These are phyloP conservation scores for Chamaecrista fasciculata DNA, from an alignment of 306 rosid species.

Conservation along the genomic window DNA sequence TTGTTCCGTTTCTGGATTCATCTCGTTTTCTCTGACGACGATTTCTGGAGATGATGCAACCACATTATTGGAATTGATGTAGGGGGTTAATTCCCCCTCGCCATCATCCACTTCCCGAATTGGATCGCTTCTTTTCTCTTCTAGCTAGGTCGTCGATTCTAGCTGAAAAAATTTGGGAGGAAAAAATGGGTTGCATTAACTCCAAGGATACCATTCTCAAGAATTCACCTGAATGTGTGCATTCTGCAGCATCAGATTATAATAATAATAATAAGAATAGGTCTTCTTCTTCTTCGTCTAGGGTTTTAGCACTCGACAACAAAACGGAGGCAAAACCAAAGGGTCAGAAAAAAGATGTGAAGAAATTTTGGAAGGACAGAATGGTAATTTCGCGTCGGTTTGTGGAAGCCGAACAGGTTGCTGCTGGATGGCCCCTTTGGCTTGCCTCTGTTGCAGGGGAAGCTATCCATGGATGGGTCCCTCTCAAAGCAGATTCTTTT, in stretches of 20 bases:
- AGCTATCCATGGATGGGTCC: slow-evolving; percentile 86
- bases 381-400: slow-evolving; percentile 50
- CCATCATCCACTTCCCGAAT: slow-evolving; percentile 40
- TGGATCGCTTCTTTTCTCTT: slow-evolving; percentile 19
- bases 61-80: slow-evolving; percentile 32
- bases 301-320: no score
- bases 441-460: slow-evolving; percentile 74
- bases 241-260: slow-evolving; percentile 19
- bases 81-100: slow-evolving; percentile 27
- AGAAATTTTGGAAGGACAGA: slow-evolving; percentile 29
- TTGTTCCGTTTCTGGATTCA: slow-evolving; percentile 18
- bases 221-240: neutral
- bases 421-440: slow-evolving; percentile 99
- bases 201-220: slow-evolving; percentile 50
- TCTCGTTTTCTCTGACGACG: slow-evolving; percentile 23
- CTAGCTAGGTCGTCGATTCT: slow-evolving; percentile 43
- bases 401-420: slow-evolving; percentile 69
- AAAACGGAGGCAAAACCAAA: slow-evolving; percentile 36
- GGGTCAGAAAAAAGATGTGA: slow-evolving; percentile 39
- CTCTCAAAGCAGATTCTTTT: slow-evolving; percentile 77
- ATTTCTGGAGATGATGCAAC: slow-evolving; percentile 20
- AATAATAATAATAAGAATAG: no score
- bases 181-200: slow-evolving; percentile 87
- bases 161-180: slow-evolving; percentile 33
- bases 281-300: no score